Evolutionary conservation across 164 flowering plant species (phyloP), one percentile per base, ranked within the genome.

Genomic region (Piper longum): DNA sequence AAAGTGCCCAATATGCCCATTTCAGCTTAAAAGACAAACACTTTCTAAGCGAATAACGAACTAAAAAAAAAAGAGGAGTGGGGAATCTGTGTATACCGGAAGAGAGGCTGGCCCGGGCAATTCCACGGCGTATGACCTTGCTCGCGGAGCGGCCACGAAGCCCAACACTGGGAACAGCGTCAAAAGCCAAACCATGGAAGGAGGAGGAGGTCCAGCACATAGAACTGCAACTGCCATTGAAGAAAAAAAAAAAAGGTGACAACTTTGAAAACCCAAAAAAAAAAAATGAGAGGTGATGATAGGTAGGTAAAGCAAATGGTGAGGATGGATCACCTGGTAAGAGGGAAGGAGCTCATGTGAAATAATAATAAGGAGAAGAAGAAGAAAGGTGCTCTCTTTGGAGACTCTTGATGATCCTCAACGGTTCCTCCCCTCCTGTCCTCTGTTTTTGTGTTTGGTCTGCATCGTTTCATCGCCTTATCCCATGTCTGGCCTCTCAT

Each of bases 141-240:
- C 66, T 44, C 63, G 69, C 61, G 60, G 62, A 1, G 69, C 41
- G 57, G 60, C 57, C 11, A 9, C 12, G 52, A 48, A 60, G 54
- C 41, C 36, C 57, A 43, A 41, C 57, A 45, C 40, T 66, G 58
- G 43, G 56, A 55, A 3, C 9, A 7, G 43, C 9, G 7, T 61
- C 62, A 69, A 64, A 61, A 64, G 60, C 75, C 77, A 4, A 70
- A 48, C 43, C 65, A 41, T 72, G 74, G 56, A 66, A 72, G 70
- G 72, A 73, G 39, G 79, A 78, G 39, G 80, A 79, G 66, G 64
- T 77, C 77, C 74, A 80, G 56, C 80, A 72, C 36, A 75, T 66
- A 26, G 72, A 78, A 61, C 74, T 66, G 52, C 82, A 72, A 64
- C 64, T 61, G 67, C 75, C 74, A 74, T 54, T 61, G 60, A 18